Evolutionary conservation across 805 yeast species (phyloP).

Genomic region (Helenozyma rhizophorensis): DNA sequence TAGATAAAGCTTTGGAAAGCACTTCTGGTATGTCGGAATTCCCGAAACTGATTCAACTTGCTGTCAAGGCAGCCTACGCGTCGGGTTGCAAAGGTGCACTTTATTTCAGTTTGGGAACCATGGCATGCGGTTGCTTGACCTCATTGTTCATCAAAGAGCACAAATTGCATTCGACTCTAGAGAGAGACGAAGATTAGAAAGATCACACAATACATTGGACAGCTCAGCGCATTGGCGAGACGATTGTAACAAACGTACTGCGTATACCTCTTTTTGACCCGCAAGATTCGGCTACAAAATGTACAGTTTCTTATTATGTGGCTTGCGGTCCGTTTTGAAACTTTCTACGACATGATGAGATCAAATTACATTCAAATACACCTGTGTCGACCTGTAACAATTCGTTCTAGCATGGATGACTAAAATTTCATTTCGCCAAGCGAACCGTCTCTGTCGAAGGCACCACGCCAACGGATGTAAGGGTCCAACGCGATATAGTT

Average conservation of each 20-base stretch:
- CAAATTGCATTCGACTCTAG: constrained; percentile 48
- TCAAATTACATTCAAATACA: too few species aligned
- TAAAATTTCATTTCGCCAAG: constrained; percentile 8
- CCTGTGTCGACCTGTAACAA: too few species aligned
- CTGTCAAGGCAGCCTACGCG: constrained; percentile 48
- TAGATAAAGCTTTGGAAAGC: constrained; percentile 51
- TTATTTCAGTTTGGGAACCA: constrained; percentile 39
- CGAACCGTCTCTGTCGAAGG: constrained; percentile 16
- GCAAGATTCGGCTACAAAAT: too few species aligned
- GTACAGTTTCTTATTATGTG: too few species aligned
- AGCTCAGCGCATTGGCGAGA: too few species aligned
- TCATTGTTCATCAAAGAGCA: constrained; percentile 54
- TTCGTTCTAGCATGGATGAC: not conserved
- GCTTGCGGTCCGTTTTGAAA: too few species aligned
- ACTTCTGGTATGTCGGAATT: constrained; percentile 52
- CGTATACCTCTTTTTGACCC: too few species aligned
- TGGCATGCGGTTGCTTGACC: constrained; percentile 37
- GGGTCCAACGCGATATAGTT: constrained; percentile 60
- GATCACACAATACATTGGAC: too few species aligned
- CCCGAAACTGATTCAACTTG: constrained; percentile 46
- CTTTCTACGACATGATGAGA: too few species aligned
- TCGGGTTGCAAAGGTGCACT: constrained; percentile 52
- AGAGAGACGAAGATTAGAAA: constrained; percentile 42
- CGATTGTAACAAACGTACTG: too few species aligned
- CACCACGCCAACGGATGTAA: constrained; percentile 14